Evolutionary conservation across 106 monocot genomes (phyloP).

Genomic region (Cymbidium sinense): DNA sequence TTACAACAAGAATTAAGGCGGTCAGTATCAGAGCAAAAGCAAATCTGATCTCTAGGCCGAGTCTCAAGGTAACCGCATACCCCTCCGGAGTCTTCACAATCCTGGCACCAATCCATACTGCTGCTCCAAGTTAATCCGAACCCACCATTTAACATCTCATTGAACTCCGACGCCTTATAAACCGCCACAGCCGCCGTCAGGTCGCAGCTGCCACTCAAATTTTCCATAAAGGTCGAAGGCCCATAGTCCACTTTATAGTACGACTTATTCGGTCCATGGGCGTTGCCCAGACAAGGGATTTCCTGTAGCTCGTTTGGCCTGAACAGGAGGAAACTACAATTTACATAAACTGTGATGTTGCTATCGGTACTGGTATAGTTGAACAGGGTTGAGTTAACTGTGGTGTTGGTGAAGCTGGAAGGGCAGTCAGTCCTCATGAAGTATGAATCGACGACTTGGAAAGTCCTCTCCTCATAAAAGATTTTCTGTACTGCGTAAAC

Average conservation of each 20-base stretch:
- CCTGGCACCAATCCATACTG: background rate
- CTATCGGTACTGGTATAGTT: background rate
- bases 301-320: background rate
- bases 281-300: background rate
- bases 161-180: background rate
- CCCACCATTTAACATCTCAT: background rate
- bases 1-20: background rate
- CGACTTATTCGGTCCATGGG: background rate
- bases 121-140: background rate
- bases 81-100: background rate
- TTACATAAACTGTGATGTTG: constrained; percentile 13
- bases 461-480: background rate
- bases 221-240: background rate
- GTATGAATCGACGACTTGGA: constrained; percentile 2
- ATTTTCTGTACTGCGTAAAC: background rate
- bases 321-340: background rate
- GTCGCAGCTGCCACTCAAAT: background rate
- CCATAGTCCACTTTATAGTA: background rate
- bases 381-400: constrained; percentile 6
- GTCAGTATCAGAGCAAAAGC: constrained; percentile 17
- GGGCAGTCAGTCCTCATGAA: background rate
- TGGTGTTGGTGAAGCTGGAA: background rate
- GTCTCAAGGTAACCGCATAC: background rate
- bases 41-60: background rate
- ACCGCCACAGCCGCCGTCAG: background rate